Percentiles rank a stretch among this genome's conserved stretches.
Conservation (phyloP, 106 monocot species). For the Dendrobium officinale region DNA sequence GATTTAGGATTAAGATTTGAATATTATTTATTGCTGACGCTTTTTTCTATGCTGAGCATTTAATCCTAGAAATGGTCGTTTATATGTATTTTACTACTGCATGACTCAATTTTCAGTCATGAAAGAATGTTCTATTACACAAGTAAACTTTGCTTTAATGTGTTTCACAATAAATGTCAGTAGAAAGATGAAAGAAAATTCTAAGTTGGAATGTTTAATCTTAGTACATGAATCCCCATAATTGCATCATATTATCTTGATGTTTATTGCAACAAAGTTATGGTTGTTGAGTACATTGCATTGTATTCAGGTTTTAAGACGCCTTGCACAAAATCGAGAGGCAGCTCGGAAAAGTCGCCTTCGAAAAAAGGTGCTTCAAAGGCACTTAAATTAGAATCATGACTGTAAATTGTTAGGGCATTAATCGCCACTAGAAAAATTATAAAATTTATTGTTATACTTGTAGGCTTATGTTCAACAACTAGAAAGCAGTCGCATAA, state of each 20-base stretch:
- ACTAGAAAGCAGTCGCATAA: constrained; percentile 75
- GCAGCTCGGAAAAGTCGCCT: constrained; percentile 89
- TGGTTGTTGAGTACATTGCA: background rate
- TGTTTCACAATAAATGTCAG: background rate
- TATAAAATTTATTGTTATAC: constrained; percentile 1
- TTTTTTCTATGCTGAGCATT: too few relatives aligned
- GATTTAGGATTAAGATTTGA: too few relatives aligned
- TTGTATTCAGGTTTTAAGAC: constrained; percentile 49
- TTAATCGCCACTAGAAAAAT: background rate
- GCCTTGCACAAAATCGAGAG: constrained; percentile 95
- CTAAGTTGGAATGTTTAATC: background rate
- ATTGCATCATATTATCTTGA: background rate
- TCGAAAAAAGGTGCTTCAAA: constrained; percentile 59
- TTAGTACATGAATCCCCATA: background rate
- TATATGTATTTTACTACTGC: background rate
- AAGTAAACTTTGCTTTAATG: background rate
- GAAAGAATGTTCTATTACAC: background rate
- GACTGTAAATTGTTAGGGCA: background rate
- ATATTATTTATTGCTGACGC: too few relatives aligned
- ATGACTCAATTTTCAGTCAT: background rate
- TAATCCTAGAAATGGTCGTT: too few relatives aligned
- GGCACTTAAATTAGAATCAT: background rate
- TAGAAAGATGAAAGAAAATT: background rate
- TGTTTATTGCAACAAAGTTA: background rate
- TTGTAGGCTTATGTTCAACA: constrained; percentile 89